A percentile compares a stretch with the other conserved stretches of the same genome.
Evolutionary conservation across 495 filamentous ascomycete species (phyloP).

Genomic region (Astrocystis sublimbata): DNA sequence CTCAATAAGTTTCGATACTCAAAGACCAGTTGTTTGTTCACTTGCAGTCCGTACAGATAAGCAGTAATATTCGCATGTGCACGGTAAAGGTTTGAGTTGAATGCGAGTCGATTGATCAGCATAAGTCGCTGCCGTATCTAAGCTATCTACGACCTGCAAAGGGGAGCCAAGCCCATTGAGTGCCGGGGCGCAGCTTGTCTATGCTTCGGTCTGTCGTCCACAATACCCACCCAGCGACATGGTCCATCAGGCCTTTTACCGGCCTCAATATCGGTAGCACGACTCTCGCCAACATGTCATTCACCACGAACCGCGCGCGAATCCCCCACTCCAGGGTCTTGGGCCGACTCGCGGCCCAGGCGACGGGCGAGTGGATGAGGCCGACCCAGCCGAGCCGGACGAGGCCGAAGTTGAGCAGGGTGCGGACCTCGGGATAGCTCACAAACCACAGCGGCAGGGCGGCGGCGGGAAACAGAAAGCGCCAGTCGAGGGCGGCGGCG

Average conservation of each 20-base stretch:
- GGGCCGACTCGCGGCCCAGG: conserved; percentile 1
- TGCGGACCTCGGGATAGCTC: conserved; percentile 10
- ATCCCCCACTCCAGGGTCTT: neutral
- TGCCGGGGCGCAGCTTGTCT: conserved; percentile 14
- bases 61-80: no score
- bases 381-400: conserved; percentile 20
- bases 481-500: neutral
- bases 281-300: neutral
- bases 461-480: conserved; percentile 9
- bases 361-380: conserved; percentile 17
- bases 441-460: neutral
- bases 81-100: no score
- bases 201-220: conserved; percentile 1
- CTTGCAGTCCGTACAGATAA: no score
- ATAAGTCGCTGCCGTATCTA: neutral
- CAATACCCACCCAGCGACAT: neutral
- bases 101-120: neutral
- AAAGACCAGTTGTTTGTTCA: no score
- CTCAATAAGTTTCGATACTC: neutral
- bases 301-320: neutral
- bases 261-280: neutral
- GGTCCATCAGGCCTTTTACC: neutral
- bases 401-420: conserved; percentile 20
- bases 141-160: neutral
- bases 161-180: neutral